A percentile compares a stretch with the other conserved stretches of the same genome.
Evolutionary conservation across 768 basidiomycete species (phyloP).

Genomic region (Clavaria fumosa): DNA sequence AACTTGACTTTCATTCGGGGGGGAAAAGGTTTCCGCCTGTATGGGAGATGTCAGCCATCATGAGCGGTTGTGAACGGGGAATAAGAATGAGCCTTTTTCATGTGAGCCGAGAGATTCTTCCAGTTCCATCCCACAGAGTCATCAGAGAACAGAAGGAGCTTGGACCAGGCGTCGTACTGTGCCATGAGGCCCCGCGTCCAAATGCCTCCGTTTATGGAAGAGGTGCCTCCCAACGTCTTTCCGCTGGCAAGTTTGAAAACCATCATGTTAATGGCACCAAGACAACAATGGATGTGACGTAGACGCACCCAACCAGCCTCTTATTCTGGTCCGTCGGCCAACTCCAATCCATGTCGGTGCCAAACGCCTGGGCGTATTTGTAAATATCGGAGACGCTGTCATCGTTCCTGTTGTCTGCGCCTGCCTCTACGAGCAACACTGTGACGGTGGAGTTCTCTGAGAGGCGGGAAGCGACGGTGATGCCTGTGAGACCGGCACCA

Average conservation of each 20-base stretch:
- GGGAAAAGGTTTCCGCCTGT: not conserved
- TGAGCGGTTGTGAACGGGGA: not conserved
- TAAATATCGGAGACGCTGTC: no score
- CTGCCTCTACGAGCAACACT: not conserved
- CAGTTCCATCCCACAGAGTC: conserved; percentile 32
- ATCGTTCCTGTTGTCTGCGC: no score
- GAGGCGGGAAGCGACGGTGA: not conserved
- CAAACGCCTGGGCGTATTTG: no score
- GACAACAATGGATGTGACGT: no score
- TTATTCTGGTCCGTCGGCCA: no score
- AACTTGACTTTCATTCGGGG: not conserved
- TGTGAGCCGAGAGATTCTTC: conserved; percentile 27
- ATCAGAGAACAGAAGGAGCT: conserved; percentile 17
- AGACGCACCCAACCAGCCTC: no score
- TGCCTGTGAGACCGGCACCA: not conserved
- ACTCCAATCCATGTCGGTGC: no score
- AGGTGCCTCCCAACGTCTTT: no score
- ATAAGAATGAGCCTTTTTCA: conserved; percentile 26
- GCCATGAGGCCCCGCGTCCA: conserved; percentile 28
- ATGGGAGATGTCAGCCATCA: not conserved
- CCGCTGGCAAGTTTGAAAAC: no score
- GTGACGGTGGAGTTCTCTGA: not conserved
- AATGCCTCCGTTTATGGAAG: no score
- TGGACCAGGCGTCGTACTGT: conserved; percentile 30
- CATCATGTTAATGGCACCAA: no score